These are phyloP conservation scores for Phytophthora melonis DNA, from an alignment of 352 stramenopile species.

Conservation along the genomic window DNA sequence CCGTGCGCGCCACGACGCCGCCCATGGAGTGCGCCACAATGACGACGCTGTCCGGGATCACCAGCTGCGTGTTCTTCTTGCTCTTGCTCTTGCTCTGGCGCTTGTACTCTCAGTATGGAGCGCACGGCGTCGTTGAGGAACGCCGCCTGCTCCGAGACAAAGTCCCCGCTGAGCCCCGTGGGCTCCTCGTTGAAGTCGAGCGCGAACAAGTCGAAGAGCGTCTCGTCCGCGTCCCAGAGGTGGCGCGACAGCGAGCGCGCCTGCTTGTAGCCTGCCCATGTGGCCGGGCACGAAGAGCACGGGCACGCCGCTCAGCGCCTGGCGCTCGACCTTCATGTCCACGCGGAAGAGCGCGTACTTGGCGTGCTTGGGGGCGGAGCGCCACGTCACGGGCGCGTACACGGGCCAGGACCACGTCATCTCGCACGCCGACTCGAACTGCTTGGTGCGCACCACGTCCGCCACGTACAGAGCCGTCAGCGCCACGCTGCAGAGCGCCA, in stretches of 20 bases:
- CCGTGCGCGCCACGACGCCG: conserved; percentile 71
- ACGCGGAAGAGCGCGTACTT: conserved; percentile 80
- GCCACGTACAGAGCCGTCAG: conserved; percentile 53
- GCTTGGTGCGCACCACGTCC: conserved; percentile 49
- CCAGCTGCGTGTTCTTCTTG: conserved; percentile 18
- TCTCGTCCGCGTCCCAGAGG: conserved; percentile 62
- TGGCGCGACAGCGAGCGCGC: conserved; percentile 80
- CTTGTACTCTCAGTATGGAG: conserved; percentile 78
- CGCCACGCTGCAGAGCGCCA: conserved; percentile 62
- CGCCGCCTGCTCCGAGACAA: conserved; percentile 72
- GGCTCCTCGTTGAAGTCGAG: conserved; percentile 82
- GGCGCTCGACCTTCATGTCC: conserved; percentile 67
- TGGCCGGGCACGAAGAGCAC: conserved; percentile 88
- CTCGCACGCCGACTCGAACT: conserved; percentile 58
- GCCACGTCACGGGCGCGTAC: conserved; percentile 69
- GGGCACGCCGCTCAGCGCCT: conserved; percentile 66
- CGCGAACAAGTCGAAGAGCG: conserved; percentile 83
- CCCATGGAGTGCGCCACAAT: conserved; percentile 90
- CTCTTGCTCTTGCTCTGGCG: conserved; percentile 46
- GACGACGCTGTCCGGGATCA: conserved; percentile 65
- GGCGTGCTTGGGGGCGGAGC: conserved; percentile 39
- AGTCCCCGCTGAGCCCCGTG: conserved; percentile 74
- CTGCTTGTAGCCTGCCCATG: conserved; percentile 88
- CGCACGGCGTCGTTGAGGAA: conserved; percentile 83
- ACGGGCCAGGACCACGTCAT: conserved; percentile 91